phyloP scores from a whole-genome alignment of 305 asterid species.

The Fraxinus nigra region DNA sequence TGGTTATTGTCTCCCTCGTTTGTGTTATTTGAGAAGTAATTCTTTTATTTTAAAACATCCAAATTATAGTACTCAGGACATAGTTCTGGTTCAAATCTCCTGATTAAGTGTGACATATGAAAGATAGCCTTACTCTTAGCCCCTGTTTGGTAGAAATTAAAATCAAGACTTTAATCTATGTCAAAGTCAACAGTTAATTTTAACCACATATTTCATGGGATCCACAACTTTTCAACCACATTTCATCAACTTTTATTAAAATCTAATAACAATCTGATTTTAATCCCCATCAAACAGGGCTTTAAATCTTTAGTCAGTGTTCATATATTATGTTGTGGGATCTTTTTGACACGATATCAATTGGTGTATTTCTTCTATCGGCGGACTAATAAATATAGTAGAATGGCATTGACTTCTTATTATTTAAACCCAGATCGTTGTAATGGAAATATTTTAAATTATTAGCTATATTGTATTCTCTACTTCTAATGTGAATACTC shows the following conservation, averaged over 20 bases:
- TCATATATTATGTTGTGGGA: not conserved
- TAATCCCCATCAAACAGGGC: too few relatives aligned
- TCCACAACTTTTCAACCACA: too few relatives aligned
- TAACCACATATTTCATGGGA: too few relatives aligned
- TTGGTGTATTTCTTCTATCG: not conserved
- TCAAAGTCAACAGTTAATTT: too few relatives aligned
- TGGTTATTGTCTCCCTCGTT: not conserved
- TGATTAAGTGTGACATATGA: not conserved
- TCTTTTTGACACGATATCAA: not conserved
- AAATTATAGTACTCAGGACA: not conserved
- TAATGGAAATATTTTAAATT: not conserved
- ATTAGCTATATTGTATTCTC: not conserved
- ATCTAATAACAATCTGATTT: too few relatives aligned
- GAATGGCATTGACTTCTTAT: not conserved
- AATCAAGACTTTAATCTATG: too few relatives aligned
- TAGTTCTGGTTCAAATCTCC: not conserved
- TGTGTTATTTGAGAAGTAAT: not conserved
- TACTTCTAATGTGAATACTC: not conserved
- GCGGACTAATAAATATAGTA: not conserved
- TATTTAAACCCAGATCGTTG: not conserved
- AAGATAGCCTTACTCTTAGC: not conserved
- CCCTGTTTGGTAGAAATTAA: not conserved
- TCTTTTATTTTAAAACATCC: not conserved
- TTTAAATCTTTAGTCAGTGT: too few relatives aligned
- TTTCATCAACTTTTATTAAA: too few relatives aligned